A percentile compares a stretch with the other conserved stretches of the same genome.
Conservation (phyloP, 148 eudicot genomes). For the Diospyros kaki region DNA sequence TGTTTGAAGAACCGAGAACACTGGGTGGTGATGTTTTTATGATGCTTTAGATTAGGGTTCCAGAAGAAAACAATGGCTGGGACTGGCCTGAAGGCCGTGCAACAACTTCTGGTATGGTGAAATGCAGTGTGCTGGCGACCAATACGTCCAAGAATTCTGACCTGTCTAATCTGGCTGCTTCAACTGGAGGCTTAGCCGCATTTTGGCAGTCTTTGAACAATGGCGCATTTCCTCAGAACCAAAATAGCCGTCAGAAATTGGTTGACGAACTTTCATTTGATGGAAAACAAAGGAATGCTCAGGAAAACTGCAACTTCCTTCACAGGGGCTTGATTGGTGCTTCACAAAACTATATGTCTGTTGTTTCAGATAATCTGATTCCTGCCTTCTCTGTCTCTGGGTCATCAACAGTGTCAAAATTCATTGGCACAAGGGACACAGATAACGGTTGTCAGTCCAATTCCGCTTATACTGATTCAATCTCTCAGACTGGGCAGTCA, state of each 20-base stretch:
- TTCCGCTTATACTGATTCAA: constrained; percentile 17
- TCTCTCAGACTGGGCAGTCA: constrained; percentile 21
- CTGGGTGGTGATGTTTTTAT: constrained; percentile 48
- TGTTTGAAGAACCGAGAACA: constrained; percentile 33
- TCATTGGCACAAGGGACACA: constrained; percentile 17
- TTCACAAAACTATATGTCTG: constrained; percentile 23
- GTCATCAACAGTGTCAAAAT: constrained; percentile 24
- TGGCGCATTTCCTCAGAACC: constrained; percentile 18
- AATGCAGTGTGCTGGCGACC: constrained; percentile 22
- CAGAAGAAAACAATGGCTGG: constrained; percentile 69
- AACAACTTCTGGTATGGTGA: constrained; percentile 34
- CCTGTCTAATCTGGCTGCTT: constrained; percentile 25
- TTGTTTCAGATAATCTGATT: constrained; percentile 22
- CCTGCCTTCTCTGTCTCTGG: constrained; percentile 15
- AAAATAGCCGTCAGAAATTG: constrained; percentile 16
- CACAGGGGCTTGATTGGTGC: constrained; percentile 20
- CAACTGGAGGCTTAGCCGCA: constrained; percentile 24
- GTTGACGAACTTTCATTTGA: constrained; percentile 17
- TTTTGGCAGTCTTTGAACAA: constrained; percentile 29
- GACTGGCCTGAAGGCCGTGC: constrained; percentile 68
- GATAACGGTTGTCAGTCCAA: constrained; percentile 24
- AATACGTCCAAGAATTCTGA: constrained; percentile 31
- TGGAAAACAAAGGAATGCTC: constrained; percentile 24
- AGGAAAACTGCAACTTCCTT: constrained; percentile 17
- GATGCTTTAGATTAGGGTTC: constrained; percentile 63